Conservation (phyloP, 148 eudicot species). For the Tetragonia tetragonoides region DNA sequence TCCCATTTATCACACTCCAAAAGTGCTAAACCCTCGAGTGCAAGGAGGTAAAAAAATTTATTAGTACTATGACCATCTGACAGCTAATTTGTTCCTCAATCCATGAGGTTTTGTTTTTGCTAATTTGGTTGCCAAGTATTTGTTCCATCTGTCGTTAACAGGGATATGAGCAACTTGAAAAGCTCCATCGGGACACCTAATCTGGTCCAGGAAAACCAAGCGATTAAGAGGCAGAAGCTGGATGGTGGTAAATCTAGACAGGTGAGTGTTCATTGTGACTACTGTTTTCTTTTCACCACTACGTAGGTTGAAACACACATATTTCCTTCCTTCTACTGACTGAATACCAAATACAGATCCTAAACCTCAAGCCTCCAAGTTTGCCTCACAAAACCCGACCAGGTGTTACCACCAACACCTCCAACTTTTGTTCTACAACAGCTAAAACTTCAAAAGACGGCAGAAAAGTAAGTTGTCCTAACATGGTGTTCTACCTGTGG, state of each 20-base stretch:
- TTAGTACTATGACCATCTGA: neutral
- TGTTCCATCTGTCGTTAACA: slow-evolving; percentile 7
- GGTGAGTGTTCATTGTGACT: slow-evolving; percentile 35
- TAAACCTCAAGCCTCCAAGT: slow-evolving; percentile 58
- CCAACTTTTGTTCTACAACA: slow-evolving; percentile 39
- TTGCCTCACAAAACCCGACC: slow-evolving; percentile 74
- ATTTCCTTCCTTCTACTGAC: neutral
- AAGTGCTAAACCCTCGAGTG: slow-evolving; percentile 50
- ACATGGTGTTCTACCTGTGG: neutral
- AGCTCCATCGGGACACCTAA: slow-evolving; percentile 52
- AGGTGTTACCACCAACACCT: slow-evolving; percentile 32
- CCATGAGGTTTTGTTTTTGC: neutral
- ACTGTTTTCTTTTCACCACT: neutral
- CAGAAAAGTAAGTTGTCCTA: slow-evolving; percentile 54
- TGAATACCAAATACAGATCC: slow-evolving; percentile 45
- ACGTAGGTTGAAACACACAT: neutral
- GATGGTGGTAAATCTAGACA: slow-evolving; percentile 76
- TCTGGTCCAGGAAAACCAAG: slow-evolving; percentile 83
- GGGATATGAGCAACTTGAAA: slow-evolving; percentile 44
- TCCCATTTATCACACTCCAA: slow-evolving; percentile 52
- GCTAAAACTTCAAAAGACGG: slow-evolving; percentile 51
- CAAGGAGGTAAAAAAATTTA: slow-evolving; percentile 41
- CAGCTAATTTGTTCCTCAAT: neutral
- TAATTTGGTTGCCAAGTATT: neutral
- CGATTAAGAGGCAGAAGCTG: slow-evolving; percentile 86